Evolutionary conservation across 1,284 basidiomycete species (phyloP), one percentile per base, ranked within the genome.

Genomic region (Austroboletus novae-zelandiae): DNA sequence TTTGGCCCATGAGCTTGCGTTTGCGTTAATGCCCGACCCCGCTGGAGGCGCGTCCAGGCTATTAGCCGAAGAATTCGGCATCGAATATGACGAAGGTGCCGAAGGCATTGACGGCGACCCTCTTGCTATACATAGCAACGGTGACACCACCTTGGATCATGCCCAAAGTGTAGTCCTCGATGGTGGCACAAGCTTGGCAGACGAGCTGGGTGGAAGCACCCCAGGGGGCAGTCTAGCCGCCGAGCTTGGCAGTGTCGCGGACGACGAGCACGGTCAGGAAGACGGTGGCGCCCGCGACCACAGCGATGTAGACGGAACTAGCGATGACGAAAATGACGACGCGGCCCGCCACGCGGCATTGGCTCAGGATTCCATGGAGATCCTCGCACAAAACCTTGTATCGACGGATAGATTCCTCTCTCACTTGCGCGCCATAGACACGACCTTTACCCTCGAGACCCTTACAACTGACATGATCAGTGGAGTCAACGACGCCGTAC

Each of bases 41-140:
- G 84, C 77, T 50, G 75, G 66, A 10, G 51, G 60, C 35, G 79
- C 85, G 40, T 89, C 88, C 14, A 85, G 81, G 65, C 65, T 89
- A 40, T 74, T 91, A 10, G 86, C 87, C 20, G 89, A 91, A 64
- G 89, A 91, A 67, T 88, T 91, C 58, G 89, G 89, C 10, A 85
- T 91, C 55, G 89, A 91, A 63, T 91, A 87, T 58, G 89, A 91
- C 54, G 89, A 90, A 63, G 89, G 86, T 30, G 86, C 86, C 31
- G 87, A 91, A 69, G 88, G 86, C 36, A 89, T 87, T 54, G 88
- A 79, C 49, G 67, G 66, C 57, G 43, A 63, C 46, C 57, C 52
- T 23, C 52, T 64, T 27, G 43, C 45, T 27, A 40, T 35, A 39
- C 59, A 55, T 31, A 11, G 31, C 40, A 54, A 52, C 39, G 53